Base-by-base conservation (phyloP, 2,329 filamentous ascomycete genomes). In the Fusarium keratoplasticum region DNA sequence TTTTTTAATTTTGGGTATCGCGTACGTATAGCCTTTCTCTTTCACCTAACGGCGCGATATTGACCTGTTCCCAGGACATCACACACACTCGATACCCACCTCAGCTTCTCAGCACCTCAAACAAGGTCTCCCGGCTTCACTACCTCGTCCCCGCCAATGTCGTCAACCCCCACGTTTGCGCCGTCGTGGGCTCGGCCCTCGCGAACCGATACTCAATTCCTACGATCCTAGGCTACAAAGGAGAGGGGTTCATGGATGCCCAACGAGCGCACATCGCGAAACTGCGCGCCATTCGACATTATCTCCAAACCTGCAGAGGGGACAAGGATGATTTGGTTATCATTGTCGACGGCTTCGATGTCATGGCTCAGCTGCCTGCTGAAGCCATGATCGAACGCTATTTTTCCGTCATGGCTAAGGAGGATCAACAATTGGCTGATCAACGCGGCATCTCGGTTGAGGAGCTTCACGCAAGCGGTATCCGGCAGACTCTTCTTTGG, bases 201-300 rank as follows among this genome's bases (percentile, higher is more conserved):
- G 66, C 58, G 22, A 77, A 76, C n/a, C 73, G 76, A n/a, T 78
- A 77, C 55, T 64, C 74, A 4, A 63, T 75, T 25, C 76, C 76
- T 2, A 60, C 42, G 4, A 68, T 78, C 11, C 27, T 77, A 1
- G 76, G 76, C 29, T 77, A 73, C 62, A 70, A 71, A 44, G 76
- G 73, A 20, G 52, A 75, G 6, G 65, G 62, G 1, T 66, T 74
- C 16, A 72, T 64, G 18, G 69, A 78, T 20, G 71, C 74, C 0
- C 52, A 59, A n/a, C 44, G 65, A 9, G 70, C 67, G 6, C 76
- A 79, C 14, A 71, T 77, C 22, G 72, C 75, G 1, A 79, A 78
- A 31, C 40, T 79, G 1, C 70, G 57, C 4, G 61, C 62, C 7
- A 67, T 77, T 2, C 61, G 57, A 22, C 66, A 76, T 4, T 79